Base-by-base conservation (phyloP, 176 grass and related monocot genomes). In the Echinochloa phyllopogon region DNA sequence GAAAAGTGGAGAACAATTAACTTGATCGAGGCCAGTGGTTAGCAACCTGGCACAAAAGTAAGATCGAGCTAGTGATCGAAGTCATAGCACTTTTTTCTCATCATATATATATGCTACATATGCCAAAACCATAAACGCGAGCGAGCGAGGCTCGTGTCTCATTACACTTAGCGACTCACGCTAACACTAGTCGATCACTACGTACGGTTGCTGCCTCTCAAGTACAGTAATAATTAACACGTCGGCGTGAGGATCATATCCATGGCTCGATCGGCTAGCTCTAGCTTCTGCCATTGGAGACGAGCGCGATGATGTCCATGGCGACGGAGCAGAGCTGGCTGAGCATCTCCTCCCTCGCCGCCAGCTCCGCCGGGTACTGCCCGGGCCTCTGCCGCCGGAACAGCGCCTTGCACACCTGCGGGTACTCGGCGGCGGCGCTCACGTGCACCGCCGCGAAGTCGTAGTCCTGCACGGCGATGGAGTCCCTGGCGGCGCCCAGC, bases 341-440 rank as follows among this genome's bases (percentile, higher is more conserved):
- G 71, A 98, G 88, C 55, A 18, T 79, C 25, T 89, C 87, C 83
- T 95, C 93, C 63, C 87, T 83, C 3, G 68, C 72, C 0, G 80
- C 91, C 5, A 98, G 83, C 68, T 90, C 93, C 17, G 76, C 10
- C 25, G 91, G 96, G 87, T 95, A 98, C 1, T 69, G 71, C 12
- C 85, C 79, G 6, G 87, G 78, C 75, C 48, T 84, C 62, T 58
- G 72, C 76, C 86, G 79, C 76, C 83, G 83, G 89, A 98, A 98
- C 21, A 98, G 87, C 58, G 65, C 58, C 44, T 68, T 82, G 67
- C 93, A 98, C 38, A 94, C 91, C 70, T 84, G 76, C 40, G 96
- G 93, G 84, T 98, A 95, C 85, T 98, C 96, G 0, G 89, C 91
- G 43, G 93, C 96, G 33, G 96, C 96, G 82, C 91, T 84, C 5